Evolutionary conservation across 2,329 filamentous ascomycete species (phyloP).

Genomic region (Bipolaris cookei): DNA sequence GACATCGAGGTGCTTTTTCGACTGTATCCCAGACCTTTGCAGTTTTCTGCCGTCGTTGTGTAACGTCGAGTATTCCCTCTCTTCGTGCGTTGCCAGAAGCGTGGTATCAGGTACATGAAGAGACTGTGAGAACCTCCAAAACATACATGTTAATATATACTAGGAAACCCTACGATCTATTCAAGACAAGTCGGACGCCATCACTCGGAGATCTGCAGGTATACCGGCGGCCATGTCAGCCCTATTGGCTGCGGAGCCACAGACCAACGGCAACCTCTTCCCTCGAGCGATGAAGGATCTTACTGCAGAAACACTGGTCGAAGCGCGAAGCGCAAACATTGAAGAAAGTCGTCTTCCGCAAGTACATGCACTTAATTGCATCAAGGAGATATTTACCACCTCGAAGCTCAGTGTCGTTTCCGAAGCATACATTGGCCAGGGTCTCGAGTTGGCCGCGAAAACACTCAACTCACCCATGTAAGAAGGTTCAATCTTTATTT

Average conservation of each 20-base stretch:
- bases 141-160: conserved; percentile 1
- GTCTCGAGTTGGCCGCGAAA: conserved; percentile 78
- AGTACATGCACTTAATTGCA: conserved; percentile 91
- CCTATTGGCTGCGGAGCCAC: conserved; percentile 73
- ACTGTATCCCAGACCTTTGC: conserved; percentile 90
- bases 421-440: conserved; percentile 74
- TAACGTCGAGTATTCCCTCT: conserved; percentile 57
- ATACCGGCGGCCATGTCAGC: conserved; percentile 87
- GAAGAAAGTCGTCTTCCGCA: conserved; percentile 73
- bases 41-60: conserved; percentile 73
- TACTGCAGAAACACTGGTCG: conserved; percentile 62
- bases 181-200: conserved; percentile 74
- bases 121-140: background rate
- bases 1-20: conserved; percentile 91
- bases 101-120: conserved; percentile 67
- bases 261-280: conserved; percentile 63
- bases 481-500: conserved; percentile 32
- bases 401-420: conserved; percentile 75
- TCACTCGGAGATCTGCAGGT: conserved; percentile 87
- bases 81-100: conserved; percentile 60
- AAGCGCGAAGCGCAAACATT: conserved; percentile 61
- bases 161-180: conserved; percentile 73
- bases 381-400: conserved; percentile 90
- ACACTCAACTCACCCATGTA: conserved; percentile 80
- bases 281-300: conserved; percentile 68